phyloP scores from a whole-genome alignment of 179 eudicot genomes.

The Carnegiea gigantea region DNA sequence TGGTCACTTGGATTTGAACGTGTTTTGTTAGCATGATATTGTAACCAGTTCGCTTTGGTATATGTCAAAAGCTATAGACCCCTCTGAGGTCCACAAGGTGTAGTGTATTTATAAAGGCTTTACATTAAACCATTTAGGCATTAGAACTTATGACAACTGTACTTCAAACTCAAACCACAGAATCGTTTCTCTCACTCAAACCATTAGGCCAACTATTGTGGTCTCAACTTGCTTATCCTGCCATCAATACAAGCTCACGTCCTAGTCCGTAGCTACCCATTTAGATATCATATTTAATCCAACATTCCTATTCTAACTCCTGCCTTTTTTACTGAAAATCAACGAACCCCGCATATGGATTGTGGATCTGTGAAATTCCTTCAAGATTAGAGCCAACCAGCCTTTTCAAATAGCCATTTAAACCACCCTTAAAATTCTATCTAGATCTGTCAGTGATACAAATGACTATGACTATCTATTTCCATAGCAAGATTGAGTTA shows the following conservation, averaged over 20 bases:
- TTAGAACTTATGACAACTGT: too few species aligned
- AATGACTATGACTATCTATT: neutral
- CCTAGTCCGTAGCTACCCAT: too few species aligned
- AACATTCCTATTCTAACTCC: neutral
- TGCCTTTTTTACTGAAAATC: too few species aligned
- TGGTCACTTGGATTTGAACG: neutral
- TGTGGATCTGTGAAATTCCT: neutral
- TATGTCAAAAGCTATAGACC: neutral
- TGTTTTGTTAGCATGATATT: too few species aligned
- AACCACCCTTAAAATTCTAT: neutral
- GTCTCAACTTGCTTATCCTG: neutral
- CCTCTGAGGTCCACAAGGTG: neutral
- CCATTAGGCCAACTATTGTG: neutral
- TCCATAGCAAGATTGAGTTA: neutral
- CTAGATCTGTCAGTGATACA: neutral
- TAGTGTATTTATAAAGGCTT: too few species aligned
- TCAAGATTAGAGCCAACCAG: neutral
- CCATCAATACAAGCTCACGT: too few species aligned
- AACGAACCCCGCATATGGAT: neutral
- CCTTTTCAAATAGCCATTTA: neutral
- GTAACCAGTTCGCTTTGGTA: neutral
- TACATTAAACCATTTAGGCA: too few species aligned
- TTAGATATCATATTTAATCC: neutral
- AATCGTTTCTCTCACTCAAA: too few species aligned
- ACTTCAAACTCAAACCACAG: neutral